Base-by-base conservation (phyloP, 2,329 filamentous ascomycete genomes). In the Metarhizium humberi region DNA sequence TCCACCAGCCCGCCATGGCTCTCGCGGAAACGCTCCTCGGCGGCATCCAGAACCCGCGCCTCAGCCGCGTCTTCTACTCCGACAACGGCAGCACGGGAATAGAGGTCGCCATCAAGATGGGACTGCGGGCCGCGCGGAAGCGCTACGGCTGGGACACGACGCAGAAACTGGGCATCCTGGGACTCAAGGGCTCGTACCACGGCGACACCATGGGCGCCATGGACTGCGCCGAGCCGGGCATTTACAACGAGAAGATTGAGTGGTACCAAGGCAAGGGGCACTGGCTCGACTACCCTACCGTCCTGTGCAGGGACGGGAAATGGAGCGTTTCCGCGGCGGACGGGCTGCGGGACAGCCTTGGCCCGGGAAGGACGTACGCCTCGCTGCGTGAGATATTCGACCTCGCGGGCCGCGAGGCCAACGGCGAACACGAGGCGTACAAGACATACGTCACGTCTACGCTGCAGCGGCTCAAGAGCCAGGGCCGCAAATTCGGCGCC, bases 151-250 rank as follows among this genome's bases (percentile, higher is more conserved):
- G 85, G 85, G 73, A 77, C 43, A 72, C 78, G 0, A 74, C 73
- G 14, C 72, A 78, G 2, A 78, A 82, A 51, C 75, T 92, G 11
- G 81, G 81, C 3, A 81, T 94, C 2, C 67, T 95, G 3, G 90
- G 90, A 0, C 72, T 95, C 10, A 88, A 86, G 65, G 88, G 88
- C 0, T 88, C 86, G 60, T 95, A 95, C 63, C 90, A 95, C 62
- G 90, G 90, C 2, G 90, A 95, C 64, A 95, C 90, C 0, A 91
- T 95, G 50, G 90, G 90, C 0, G 88, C 88, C 0, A 94, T 95
- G 90, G 89, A 94, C 67, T 88, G 84, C 53, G 84, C 87, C 0
- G 88, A 94, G 64, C 89, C 90, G 0, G 85, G 81, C 38, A 80
- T 81, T 0, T 95, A 79, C 67, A 95, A 95, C 63, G 81, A 90